These are phyloP conservation scores for Colletotrichum eremochloae DNA, from an alignment of 2,329 filamentous ascomycete genomes.

Conservation along the genomic window DNA sequence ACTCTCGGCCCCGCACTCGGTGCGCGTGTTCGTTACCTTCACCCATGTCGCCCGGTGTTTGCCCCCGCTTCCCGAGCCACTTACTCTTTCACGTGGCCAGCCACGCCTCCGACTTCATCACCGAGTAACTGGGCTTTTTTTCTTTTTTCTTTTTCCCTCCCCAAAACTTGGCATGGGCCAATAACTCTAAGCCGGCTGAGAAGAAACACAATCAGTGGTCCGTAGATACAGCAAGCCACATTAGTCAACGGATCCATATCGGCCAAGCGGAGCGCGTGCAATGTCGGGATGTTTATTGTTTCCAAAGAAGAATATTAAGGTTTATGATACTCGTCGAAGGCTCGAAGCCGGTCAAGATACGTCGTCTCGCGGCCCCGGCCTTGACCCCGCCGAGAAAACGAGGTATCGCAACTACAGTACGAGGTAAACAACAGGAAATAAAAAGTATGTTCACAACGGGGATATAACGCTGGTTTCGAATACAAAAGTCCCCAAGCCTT, in stretches of 20 bases:
- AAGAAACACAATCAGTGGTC: neutral
- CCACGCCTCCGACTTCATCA: neutral
- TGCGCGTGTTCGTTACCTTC: too few species aligned
- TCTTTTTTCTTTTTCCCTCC: neutral
- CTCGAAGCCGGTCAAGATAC: constrained; percentile 11
- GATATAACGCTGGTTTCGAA: constrained; percentile 38
- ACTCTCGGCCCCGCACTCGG: neutral
- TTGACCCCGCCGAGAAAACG: neutral
- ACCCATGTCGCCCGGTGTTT: too few species aligned
- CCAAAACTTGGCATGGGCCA: neutral
- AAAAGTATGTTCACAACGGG: constrained; percentile 21
- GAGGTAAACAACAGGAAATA: neutral
- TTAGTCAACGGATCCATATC: neutral
- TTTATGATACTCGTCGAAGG: constrained; percentile 25
- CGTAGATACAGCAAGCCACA: neutral
- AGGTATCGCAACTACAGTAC: constrained; percentile 15
- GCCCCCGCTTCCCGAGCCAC: too few species aligned
- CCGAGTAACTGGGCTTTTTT: neutral
- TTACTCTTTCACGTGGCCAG: neutral
- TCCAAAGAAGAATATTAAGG: constrained; percentile 34
- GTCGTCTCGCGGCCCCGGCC: constrained; percentile 9
- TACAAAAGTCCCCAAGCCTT: constrained; percentile 26
- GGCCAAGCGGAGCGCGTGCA: constrained; percentile 13
- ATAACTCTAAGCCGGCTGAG: neutral
- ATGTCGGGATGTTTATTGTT: constrained; percentile 39